Base-by-base conservation (phyloP, 495 filamentous ascomycete species). In the Pseudoneurospora amorphoporcata region DNA sequence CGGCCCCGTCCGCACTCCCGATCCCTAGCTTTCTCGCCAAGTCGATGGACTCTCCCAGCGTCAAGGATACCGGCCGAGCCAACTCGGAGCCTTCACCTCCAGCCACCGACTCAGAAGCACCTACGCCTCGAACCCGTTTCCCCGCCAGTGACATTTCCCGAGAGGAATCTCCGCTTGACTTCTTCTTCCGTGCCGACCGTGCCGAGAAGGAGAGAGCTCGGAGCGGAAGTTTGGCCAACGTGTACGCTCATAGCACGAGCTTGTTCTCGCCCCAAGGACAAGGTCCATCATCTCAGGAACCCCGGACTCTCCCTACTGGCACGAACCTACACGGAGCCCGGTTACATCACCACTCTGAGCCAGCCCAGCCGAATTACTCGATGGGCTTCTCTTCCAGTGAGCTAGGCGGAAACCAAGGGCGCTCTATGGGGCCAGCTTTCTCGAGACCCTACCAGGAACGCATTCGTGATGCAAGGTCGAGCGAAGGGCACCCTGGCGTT, bases 21-120 rank as follows among this genome's bases (percentile, higher is more conserved):
- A 92, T 97, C 53, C 95, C 95, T 2, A 95, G 90, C 79, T 97
- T 97, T 79, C 88, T 97, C 70, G 92, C 92, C n/a, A 94, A 90
- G 71, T 91, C 93, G 0, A 84, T 93, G 14, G 90, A 92, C 68
- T 87, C 87, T 8, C 86, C 87, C 17, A 68, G 68, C 8, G 42
- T 77, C n/a, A 77, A 75, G 84, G 74, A 83, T 35, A 68, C 73
- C 8, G 72, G 77, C 32, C 78, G 72, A 32, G 75, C 74, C 8
- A 76, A 75, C 40, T 76, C 79, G 40, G 82, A 79, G 35, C 81
- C 80, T 8, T 83, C 82, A 2, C 81, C 83, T 10, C 77, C 80
- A 4, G 75, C 79, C 7, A 84, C 81, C 19, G 83, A 86, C 53
- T 77, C 82, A 10, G 80, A 85, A 17, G 7, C 81, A 1, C 79